Base-by-base conservation (phyloP, 1,284 basidiomycete species). In the Trametes versicolor region DNA sequence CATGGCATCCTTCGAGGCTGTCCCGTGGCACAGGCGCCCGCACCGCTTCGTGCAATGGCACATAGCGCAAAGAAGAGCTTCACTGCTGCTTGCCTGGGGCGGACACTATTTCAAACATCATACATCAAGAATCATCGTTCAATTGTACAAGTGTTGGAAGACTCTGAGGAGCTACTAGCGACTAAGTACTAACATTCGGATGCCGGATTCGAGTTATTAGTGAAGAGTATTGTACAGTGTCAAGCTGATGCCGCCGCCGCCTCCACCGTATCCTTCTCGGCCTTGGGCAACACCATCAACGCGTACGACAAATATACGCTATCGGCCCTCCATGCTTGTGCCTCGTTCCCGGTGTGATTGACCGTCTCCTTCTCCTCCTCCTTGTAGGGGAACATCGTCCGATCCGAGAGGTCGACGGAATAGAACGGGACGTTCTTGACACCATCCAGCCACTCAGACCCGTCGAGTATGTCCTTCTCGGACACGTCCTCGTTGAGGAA, bases 271-370 rank as follows among this genome's bases (percentile, higher is more conserved):
- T 41, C 39, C 39, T 41, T 41, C 5, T 41, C 39, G 13, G 29
- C 52, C 25, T 60, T 64, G 19, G 63, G 64, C 25, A 70, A 36
- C 2, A 70, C 66, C n/a, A 74, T 37, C n/a, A 74, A 8, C 12
- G 73, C 76, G 64, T 75, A 75, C 36, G 71, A 73, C 17, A 78
- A 52, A 60, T 77, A 78, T 4, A 78, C 67, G 37, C 73, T 75
- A 51, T 74, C 69, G 45, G 74, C 72, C 34, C 67, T 51, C 41
- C 62, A 68, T 5, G 71, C 65, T 58, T 72, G 64, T 6, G 73
- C 63, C 58, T 77, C 76, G 54, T 75, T 78, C 2, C 77, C 76
- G 0, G 63, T 62, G 51, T 71, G 66, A 36, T 71, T 67, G 45
- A 45, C 25, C 4, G 71, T 70, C 43, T 74, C 66, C 2, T 62